Conservation (phyloP, 495 filamentous ascomycete genomes). For the Antarctomyces pellizariae region DNA sequence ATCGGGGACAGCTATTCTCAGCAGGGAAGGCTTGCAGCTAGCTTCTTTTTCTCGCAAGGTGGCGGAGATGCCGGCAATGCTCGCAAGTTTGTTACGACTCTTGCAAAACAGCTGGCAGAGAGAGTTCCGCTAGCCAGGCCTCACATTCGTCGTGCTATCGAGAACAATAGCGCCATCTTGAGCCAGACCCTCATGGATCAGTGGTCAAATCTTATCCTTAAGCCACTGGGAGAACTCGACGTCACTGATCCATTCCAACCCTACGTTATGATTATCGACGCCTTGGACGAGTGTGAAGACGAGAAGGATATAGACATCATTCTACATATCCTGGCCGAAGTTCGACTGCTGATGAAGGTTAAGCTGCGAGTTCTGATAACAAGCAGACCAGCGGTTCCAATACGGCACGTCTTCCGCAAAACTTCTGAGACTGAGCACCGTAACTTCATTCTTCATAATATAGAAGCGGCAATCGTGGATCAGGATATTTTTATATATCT, state of each 20-base stretch:
- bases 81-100: constrained; percentile 7
- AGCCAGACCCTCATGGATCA: constrained; percentile 4
- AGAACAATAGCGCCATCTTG: constrained; percentile 1
- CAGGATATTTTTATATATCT: constrained; percentile 6
- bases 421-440: constrained; percentile 6
- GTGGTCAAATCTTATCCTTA: constrained; percentile 6
- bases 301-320: constrained; percentile 9
- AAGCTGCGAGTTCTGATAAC: constrained; percentile 14
- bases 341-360: constrained; percentile 6
- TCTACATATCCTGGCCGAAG: constrained; percentile 11
- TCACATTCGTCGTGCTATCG: constrained; percentile 2
- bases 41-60: constrained; percentile 6
- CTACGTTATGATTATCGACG: constrained; percentile 14
- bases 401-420: constrained; percentile 8
- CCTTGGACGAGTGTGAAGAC: constrained; percentile 14
- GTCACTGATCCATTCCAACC: background rate
- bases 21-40: constrained; percentile 5
- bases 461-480: constrained; percentile 5
- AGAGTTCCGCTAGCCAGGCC: background rate
- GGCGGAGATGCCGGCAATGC: constrained; percentile 7
- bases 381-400: constrained; percentile 15
- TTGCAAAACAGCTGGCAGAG: constrained; percentile 6
- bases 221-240: constrained; percentile 3
- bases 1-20: constrained; percentile 1
- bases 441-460: too few species aligned